phyloP scores from a whole-genome alignment of 2,329 filamentous ascomycete genomes.

The Stylonectria norvegica region DNA sequence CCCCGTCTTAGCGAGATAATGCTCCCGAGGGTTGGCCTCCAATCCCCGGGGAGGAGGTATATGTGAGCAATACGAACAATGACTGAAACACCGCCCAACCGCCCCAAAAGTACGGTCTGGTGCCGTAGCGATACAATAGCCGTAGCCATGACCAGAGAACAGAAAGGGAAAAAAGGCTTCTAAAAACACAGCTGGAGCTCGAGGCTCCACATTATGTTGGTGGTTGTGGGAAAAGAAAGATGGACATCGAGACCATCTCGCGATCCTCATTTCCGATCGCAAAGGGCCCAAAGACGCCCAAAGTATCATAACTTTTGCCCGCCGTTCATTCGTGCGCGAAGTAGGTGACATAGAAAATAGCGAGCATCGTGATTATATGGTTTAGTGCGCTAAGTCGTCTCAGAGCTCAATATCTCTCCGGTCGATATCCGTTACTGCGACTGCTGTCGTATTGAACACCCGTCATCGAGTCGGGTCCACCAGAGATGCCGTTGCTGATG shows the following conservation, averaged over 20 bases:
- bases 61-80: constrained; percentile 14
- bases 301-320: constrained; percentile 25
- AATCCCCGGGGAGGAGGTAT: constrained; percentile 5
- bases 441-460: constrained; percentile 60
- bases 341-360: constrained; percentile 17
- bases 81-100: constrained; percentile 5
- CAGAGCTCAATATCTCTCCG: constrained; percentile 33
- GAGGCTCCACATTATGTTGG: constrained; percentile 8
- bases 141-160: constrained; percentile 9
- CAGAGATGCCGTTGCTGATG: constrained; percentile 42
- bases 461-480: constrained; percentile 59
- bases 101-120: constrained; percentile 8
- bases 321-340: constrained; percentile 26
- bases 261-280: constrained; percentile 11
- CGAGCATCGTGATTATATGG: constrained; percentile 2
- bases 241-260: too few relatives aligned
- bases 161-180: constrained; percentile 15
- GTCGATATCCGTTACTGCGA: constrained; percentile 46
- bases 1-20: too few relatives aligned
- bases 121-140: constrained; percentile 17
- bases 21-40: too few relatives aligned
- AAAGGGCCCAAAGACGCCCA: constrained; percentile 12
- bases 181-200: constrained; percentile 19
- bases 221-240: too few relatives aligned
- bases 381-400: not conserved